Base-by-base conservation (phyloP, 352 stramenopile species). In the Pythium myriotylum region DNA sequence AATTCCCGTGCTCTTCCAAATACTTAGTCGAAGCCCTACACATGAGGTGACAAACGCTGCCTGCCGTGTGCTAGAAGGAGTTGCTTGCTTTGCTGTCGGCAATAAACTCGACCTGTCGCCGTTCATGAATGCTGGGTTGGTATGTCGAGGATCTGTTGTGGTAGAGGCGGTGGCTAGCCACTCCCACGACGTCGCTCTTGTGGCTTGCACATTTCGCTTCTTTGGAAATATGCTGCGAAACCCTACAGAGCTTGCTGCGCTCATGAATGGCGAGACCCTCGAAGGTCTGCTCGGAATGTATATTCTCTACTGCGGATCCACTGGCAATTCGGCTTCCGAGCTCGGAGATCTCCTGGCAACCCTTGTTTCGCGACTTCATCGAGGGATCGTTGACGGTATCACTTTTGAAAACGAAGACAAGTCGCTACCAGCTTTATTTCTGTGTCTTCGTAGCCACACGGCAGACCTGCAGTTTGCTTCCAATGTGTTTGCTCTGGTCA, bases 21-120 rank as follows among this genome's bases (percentile, higher is more conserved):
- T 76, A 3, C 50, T 96, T 20, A 77, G 92, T 20, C 78, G 81
- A 23, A 81, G 91, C 24, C 65, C 61, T 10, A 81, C 72, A 0
- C 42, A 78, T 17, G 84, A 95, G 20, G 76, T 87, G 1, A 63
- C 75, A 13, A 57, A 61, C 0, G 64, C 71, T 0, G 66, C 81
- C 1, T 92, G 86, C 24, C 63, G 79, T 8, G 83, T 97, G 4
- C 64, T 97, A 5, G 88, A 91, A 24, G 70, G 77, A 3, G 46
- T 96, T 13, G 86, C 84, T 1, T 72, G 77, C 16, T 89, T 89
- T 68, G 79, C 83, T 3, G 47, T 63, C 9, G 49, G 76, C 10
- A 85, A 80, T 40, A 82, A 78, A 22, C 54, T 91, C 22, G 84
- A 91, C 49, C 23, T 92, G 5, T 70, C 70, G 9, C 57, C 74